Percentiles rank a stretch among this genome's conserved stretches.
Conservation (phyloP, 1,284 basidiomycete genomes). For the Cryptococcus deneoformans region DNA sequence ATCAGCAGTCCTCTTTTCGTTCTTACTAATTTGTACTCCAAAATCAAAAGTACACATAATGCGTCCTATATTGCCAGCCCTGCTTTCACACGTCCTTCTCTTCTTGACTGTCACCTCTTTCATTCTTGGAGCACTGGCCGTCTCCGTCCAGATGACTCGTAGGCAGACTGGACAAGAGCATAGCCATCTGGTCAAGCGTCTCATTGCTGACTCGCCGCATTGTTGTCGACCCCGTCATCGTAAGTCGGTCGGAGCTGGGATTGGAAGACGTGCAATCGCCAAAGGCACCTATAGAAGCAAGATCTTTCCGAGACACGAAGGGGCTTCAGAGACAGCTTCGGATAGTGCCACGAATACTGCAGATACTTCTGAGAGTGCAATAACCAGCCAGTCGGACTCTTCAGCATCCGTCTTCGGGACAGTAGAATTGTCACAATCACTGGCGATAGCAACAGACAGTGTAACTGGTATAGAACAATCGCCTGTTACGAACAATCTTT, state of each 20-base stretch:
- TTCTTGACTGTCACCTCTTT: neutral
- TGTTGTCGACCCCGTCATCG: neutral
- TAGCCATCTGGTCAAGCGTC: constrained; percentile 2
- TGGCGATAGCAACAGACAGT: too few relatives aligned
- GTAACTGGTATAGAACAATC: too few relatives aligned
- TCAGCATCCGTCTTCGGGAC: too few relatives aligned
- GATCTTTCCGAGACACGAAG: neutral
- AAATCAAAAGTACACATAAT: neutral
- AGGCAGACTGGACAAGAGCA: neutral
- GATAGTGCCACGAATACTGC: neutral
- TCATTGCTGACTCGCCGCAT: neutral
- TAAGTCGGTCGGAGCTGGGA: neutral
- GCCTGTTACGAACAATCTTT: too few relatives aligned
- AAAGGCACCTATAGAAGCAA: neutral
- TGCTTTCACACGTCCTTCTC: neutral
- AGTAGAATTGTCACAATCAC: too few relatives aligned
- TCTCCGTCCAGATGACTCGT: constrained; percentile 1
- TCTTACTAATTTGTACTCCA: neutral
- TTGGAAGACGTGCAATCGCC: neutral
- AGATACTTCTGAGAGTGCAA: too few relatives aligned
- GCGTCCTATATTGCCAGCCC: neutral
- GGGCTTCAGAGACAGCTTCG: neutral
- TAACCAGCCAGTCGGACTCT: too few relatives aligned
- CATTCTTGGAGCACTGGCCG: neutral
- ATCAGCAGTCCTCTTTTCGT: neutral